A percentile compares a stretch with the other conserved stretches of the same genome.
phyloP scores from a whole-genome alignment of 73 alveolate genomes.

The Paramecium bursaria region DNA sequence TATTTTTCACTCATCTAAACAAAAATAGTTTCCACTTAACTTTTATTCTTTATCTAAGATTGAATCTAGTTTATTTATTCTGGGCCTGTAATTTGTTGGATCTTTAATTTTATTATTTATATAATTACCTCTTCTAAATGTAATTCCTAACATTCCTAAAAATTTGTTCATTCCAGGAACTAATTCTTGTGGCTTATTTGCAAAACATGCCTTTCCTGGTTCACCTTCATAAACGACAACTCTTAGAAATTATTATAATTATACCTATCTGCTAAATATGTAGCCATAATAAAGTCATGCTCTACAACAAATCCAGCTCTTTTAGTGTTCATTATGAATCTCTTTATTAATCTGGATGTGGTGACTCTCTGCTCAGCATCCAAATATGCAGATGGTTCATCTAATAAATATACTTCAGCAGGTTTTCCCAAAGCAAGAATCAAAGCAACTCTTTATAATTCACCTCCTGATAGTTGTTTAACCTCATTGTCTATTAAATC shows the following conservation, averaged over 20 bases:
- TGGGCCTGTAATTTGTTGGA: conserved; percentile 98
- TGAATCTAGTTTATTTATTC: conserved; percentile 97
- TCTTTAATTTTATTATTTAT: conserved; percentile 64
- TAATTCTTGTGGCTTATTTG: conserved; percentile 93
- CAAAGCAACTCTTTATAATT: conserved; percentile 97
- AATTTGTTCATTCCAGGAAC: conserved; percentile 98
- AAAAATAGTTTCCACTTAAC: conserved; percentile 93
- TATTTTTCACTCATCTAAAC: conserved; percentile 84
- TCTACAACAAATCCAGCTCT: conserved; percentile 96
- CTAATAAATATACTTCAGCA: conserved; percentile 96
- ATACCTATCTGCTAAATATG: conserved; percentile 96
- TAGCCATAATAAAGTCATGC: conserved; percentile 99
- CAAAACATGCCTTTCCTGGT: conserved; percentile 91
- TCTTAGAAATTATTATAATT: conserved; percentile 84
- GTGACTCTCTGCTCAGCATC: conserved; percentile 97
- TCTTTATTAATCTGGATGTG: conserved; percentile 96
- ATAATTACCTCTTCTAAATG: conserved; percentile 88
- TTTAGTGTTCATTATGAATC: conserved; percentile 92
- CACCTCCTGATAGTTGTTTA: conserved; percentile 92
- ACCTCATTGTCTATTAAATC: conserved; percentile 86
- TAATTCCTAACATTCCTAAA: conserved; percentile 92
- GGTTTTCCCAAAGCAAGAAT: conserved; percentile 96
- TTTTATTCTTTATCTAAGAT: conserved; percentile 97
- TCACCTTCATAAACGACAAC: conserved; percentile 92
- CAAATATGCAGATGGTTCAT: conserved; percentile 99